Evolutionary conservation across 1,284 basidiomycete genomes (phyloP).

Genomic region (Ceratobasidium sp.): DNA sequence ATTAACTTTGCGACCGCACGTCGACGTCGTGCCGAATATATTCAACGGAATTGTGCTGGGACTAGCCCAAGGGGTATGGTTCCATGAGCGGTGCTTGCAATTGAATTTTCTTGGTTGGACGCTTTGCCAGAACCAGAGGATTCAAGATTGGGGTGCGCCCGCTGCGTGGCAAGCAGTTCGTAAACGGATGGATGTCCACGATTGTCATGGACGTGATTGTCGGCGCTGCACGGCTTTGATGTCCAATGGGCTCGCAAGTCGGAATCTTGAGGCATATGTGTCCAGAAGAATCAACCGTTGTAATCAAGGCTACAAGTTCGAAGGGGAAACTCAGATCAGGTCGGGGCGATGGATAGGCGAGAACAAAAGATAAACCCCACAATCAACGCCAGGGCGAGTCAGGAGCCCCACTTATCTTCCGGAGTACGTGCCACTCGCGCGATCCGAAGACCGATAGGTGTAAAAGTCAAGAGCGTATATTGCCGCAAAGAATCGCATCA

Average conservation of each 20-base stretch:
- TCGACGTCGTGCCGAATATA: no score
- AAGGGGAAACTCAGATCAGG: no score
- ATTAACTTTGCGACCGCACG: no score
- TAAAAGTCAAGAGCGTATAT: background rate
- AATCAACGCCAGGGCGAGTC: background rate
- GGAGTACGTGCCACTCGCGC: background rate
- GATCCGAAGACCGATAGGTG: background rate
- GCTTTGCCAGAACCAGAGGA: no score
- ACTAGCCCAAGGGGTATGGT: no score
- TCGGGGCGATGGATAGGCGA: background rate
- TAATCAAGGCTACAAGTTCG: no score
- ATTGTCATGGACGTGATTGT: background rate
- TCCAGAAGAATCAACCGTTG: no score
- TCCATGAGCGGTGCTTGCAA: no score
- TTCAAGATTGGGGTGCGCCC: background rate
- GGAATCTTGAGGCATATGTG: no score
- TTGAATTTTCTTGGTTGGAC: background rate
- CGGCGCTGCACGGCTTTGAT: no score
- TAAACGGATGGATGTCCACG: background rate
- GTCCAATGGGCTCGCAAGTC: no score
- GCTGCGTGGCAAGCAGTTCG: background rate
- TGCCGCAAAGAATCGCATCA: background rate
- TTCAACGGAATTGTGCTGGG: no score
- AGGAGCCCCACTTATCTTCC: conserved; percentile 13
- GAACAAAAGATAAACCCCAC: conserved; percentile 12